A percentile compares a stretch with the other conserved stretches of the same genome.
phyloP scores from a whole-genome alignment of 2,329 filamentous ascomycete species.

The Calonectria naviculata region DNA sequence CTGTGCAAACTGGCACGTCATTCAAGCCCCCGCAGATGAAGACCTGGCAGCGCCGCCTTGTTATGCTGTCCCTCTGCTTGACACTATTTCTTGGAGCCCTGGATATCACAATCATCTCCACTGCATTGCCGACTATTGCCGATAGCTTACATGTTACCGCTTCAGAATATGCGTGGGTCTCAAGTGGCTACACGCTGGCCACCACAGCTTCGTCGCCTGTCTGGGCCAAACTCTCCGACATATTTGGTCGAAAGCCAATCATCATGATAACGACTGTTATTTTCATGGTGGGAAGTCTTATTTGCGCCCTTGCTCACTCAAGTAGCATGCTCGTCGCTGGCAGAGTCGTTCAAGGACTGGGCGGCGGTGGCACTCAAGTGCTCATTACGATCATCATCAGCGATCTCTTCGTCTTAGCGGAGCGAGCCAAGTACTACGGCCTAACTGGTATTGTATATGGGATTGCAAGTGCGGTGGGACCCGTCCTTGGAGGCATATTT shows the following conservation, averaged over 20 bases:
- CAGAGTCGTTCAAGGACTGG: slow-evolving; percentile 41
- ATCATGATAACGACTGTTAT: slow-evolving; percentile 53
- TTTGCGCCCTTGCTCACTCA: slow-evolving; percentile 59
- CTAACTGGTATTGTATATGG: slow-evolving; percentile 69
- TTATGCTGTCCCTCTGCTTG: slow-evolving; percentile 39
- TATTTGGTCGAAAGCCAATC: slow-evolving; percentile 61
- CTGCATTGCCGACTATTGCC: slow-evolving; percentile 42
- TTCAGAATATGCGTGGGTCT: slow-evolving; percentile 42
- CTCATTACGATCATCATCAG: slow-evolving; percentile 51
- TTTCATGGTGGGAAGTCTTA: slow-evolving; percentile 63
- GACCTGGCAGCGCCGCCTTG: slow-evolving; percentile 32
- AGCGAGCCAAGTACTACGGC: slow-evolving; percentile 62
- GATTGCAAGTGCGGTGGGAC: slow-evolving; percentile 72
- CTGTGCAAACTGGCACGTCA: slow-evolving; percentile 31
- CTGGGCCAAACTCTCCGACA: slow-evolving; percentile 60
- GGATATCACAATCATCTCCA: slow-evolving; percentile 42
- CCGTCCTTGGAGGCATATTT: slow-evolving; percentile 74
- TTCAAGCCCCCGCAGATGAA: slow-evolving; percentile 33
- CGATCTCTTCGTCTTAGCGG: slow-evolving; percentile 62
- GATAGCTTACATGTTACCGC: slow-evolving; percentile 30
- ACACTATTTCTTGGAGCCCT: slow-evolving; percentile 39
- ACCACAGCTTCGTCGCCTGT: slow-evolving; percentile 37
- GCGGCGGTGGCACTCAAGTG: slow-evolving; percentile 34
- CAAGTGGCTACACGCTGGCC: slow-evolving; percentile 38
- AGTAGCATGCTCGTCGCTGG: slow-evolving; percentile 61